phyloP scores from a whole-genome alignment of 1,284 basidiomycete genomes.

The Trichosporon sp. region DNA sequence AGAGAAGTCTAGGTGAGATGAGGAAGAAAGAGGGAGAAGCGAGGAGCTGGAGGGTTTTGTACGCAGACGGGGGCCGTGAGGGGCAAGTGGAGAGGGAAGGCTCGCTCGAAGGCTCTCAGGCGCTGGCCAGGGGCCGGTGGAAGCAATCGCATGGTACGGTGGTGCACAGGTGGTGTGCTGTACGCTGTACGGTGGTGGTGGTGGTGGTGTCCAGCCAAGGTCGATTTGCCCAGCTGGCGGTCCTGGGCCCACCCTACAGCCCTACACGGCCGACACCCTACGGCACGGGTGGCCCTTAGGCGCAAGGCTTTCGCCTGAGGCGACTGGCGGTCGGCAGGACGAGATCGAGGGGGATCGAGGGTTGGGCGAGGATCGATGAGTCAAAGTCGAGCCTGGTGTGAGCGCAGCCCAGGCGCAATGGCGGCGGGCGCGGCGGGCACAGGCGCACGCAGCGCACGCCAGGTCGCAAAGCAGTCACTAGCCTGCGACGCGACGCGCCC shows the following conservation, averaged over 20 bases:
- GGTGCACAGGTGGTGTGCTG: neutral
- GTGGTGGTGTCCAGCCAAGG: neutral
- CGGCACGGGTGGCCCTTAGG: neutral
- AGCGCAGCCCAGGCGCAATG: neutral
- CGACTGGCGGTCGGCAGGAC: neutral
- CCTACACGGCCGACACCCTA: no score
- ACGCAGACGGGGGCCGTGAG: neutral
- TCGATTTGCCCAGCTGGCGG: neutral
- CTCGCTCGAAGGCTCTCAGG: neutral
- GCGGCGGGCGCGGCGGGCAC: neutral
- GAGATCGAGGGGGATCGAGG: neutral
- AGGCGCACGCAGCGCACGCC: neutral
- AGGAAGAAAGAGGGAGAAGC: slow-evolving; percentile 5
- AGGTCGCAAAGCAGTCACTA: neutral
- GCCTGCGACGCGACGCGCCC: slow-evolving; percentile 2
- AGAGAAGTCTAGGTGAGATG: slow-evolving; percentile 8
- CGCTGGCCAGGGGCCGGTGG: neutral
- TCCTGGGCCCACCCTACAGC: neutral
- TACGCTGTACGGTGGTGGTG: neutral
- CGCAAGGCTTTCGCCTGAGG: neutral
- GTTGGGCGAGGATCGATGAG: neutral
- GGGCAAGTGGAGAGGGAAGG: neutral
- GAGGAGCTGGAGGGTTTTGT: slow-evolving; percentile 1
- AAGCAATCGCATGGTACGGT: neutral
- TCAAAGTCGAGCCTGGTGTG: neutral